Evolutionary conservation across 2,329 filamentous ascomycete genomes (phyloP), one percentile per base, ranked within the genome.

Genomic region (Xylaria multiplex): DNA sequence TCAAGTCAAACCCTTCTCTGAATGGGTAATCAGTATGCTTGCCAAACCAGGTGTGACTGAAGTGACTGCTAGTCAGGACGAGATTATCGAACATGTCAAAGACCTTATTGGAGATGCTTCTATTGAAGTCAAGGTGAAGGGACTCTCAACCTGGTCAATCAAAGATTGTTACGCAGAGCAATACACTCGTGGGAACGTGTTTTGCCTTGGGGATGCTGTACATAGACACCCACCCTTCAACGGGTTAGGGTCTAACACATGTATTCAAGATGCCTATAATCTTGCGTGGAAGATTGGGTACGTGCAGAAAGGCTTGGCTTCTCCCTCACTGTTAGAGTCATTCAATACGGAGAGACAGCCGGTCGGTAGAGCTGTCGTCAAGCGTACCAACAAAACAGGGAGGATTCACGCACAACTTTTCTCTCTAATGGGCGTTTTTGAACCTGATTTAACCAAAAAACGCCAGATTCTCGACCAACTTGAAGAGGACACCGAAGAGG

Each of bases 241-340:
- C 14, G 66, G 66, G 14, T 46, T 66, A 1, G 66, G 59, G 2
- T 56, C 54, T 1, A 68, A 68, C 42, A 68, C 66, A 22, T 68
- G 66, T 30, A 68, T 68, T 40, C 66, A 68, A 52, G 66, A 68
- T 43, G 66, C 66, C 22, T 68, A 68, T 42, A 68, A 68, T 43
- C 50, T 68, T 22, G 66, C 66, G n/a, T 68, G 66, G 66, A 68
- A 65, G 43, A 68, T 68, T 13, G 66, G 58, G 24, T 68, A 65
- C 50, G 55, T 68, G 27, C 37, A 9, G 45, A 59, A 62, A 30
- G 62, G 66, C 6, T 22, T 65, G 16, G 66, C 66, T 16, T 62
- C 58, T n/a, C 62, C 66, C 14, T 62, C 49, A 16, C 50, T 68
- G 11, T 35, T 68, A 22, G 40, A 65, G 14, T 66, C 66, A 13